Evolutionary conservation across 768 basidiomycete genomes (phyloP).

Genomic region (Mycena belliarum): DNA sequence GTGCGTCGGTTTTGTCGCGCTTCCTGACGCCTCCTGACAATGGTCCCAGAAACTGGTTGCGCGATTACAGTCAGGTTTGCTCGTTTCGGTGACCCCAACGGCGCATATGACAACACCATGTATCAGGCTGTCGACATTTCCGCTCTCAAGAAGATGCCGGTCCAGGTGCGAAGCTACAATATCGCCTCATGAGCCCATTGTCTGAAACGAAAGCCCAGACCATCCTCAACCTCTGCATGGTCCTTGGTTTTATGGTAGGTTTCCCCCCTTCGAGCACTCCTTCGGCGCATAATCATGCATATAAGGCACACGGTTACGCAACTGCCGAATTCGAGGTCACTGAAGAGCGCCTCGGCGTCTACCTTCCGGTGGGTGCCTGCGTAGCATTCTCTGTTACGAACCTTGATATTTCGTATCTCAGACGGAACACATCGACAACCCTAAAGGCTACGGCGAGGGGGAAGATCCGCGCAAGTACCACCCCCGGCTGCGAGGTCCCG

Average conservation of each 20-base stretch:
- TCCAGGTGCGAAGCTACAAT: slow-evolving; percentile 51
- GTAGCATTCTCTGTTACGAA: background rate
- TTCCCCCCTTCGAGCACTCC: background rate
- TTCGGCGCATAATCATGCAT: background rate
- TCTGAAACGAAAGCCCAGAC: slow-evolving; percentile 45
- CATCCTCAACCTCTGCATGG: slow-evolving; percentile 87
- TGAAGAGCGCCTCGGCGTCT: slow-evolving; percentile 74
- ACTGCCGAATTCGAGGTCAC: slow-evolving; percentile 89
- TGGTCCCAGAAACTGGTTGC: slow-evolving; percentile 71
- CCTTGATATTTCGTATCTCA: slow-evolving; percentile 27
- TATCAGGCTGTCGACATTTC: slow-evolving; percentile 79
- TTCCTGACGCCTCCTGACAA: background rate
- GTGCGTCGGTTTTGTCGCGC: slow-evolving; percentile 36
- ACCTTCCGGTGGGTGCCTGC: slow-evolving; percentile 64
- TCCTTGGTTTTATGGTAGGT: slow-evolving; percentile 82
- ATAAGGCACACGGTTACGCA: slow-evolving; percentile 76
- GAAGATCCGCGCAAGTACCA: slow-evolving; percentile 83
- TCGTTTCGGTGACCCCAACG: background rate
- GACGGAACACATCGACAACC: slow-evolving; percentile 92
- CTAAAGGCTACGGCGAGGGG: slow-evolving; percentile 83
- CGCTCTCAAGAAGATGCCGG: slow-evolving; percentile 67
- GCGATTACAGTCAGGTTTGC: slow-evolving; percentile 79
- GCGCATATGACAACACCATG: background rate
- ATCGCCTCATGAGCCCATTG: background rate
- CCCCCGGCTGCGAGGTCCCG: slow-evolving; percentile 74